Evolutionary conservation across 169 alveolate species (phyloP).

Genomic region (Cryptosporidium bovis): DNA sequence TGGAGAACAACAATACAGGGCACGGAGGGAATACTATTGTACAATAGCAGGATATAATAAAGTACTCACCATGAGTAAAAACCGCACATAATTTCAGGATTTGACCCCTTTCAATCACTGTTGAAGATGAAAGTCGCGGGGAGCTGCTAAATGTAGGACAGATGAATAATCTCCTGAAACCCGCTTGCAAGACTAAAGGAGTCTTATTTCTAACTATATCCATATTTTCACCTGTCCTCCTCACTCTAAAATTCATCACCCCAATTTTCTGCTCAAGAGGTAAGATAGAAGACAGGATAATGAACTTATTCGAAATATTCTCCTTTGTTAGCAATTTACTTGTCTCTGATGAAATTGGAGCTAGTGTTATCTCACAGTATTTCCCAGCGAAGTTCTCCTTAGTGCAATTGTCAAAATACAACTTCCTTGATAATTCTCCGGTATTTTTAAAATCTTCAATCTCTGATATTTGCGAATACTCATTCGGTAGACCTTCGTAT

Average conservation of each 20-base stretch:
- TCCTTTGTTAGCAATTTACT: not conserved
- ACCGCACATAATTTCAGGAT: constrained; percentile 79
- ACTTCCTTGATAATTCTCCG: constrained; percentile 65
- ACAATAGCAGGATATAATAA: constrained; percentile 77
- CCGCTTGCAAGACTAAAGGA: constrained; percentile 83
- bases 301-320: constrained; percentile 63
- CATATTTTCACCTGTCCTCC: constrained; percentile 78
- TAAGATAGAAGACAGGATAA: constrained; percentile 85
- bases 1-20: constrained; percentile 80
- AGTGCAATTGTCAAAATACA: constrained; percentile 25
- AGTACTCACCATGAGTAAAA: constrained; percentile 80
- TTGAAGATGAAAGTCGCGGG: constrained; percentile 76
- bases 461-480: constrained; percentile 84
- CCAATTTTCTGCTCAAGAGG: constrained; percentile 89
- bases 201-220: constrained; percentile 82
- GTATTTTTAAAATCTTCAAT: constrained; percentile 80
- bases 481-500: constrained; percentile 86
- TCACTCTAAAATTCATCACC: constrained; percentile 85
- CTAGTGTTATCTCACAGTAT: constrained; percentile 25
- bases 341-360: constrained; percentile 32
- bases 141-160: constrained; percentile 76
- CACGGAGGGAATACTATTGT: constrained; percentile 83
- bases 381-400: constrained; percentile 20
- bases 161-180: constrained; percentile 87
- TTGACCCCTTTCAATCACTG: constrained; percentile 74